Conservation (phyloP, 2,329 filamentous ascomycete genomes). For the Penicillium crustosum region DNA sequence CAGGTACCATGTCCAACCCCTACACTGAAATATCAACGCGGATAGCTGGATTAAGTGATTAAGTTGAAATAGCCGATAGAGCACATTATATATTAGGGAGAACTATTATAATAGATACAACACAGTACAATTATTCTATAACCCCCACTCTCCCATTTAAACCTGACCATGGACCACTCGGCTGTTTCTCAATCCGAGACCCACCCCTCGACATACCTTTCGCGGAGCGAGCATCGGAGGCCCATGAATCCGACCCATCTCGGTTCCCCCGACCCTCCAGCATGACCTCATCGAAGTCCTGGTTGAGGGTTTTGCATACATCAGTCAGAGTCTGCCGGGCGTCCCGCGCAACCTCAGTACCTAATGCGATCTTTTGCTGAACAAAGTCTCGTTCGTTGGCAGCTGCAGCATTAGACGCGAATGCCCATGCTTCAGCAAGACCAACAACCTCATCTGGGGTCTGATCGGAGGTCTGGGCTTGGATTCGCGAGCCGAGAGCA, state of each 20-base stretch:
- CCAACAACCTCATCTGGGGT: slow-evolving; percentile 33
- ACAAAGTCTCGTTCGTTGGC: slow-evolving; percentile 34
- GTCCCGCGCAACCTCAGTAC: slow-evolving; percentile 32
- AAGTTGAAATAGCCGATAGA: neutral
- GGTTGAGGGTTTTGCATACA: slow-evolving; percentile 37
- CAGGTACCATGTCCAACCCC: too few relatives aligned
- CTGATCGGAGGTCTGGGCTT: slow-evolving; percentile 15
- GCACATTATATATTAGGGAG: neutral
- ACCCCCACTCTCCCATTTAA: slow-evolving; percentile 37
- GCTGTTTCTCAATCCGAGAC: slow-evolving; percentile 25
- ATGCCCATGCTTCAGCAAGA: slow-evolving; percentile 43
- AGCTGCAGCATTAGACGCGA: slow-evolving; percentile 39
- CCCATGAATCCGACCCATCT: slow-evolving; percentile 34
- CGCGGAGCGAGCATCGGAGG: slow-evolving; percentile 29
- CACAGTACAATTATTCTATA: slow-evolving; percentile 12
- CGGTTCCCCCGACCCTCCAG: slow-evolving; percentile 13
- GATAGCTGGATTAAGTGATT: neutral
- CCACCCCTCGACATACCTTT: slow-evolving; percentile 19
- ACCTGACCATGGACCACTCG: slow-evolving; percentile 39
- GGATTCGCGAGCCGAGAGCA: slow-evolving; percentile 26
- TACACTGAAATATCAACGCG: neutral
- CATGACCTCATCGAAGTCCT: slow-evolving; percentile 31
- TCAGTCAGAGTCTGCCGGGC: slow-evolving; percentile 32
- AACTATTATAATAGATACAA: neutral
- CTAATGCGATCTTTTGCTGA: slow-evolving; percentile 34